Evolutionary conservation across 139 green algal species (phyloP).

Genomic region (Chlorella ohadii): DNA sequence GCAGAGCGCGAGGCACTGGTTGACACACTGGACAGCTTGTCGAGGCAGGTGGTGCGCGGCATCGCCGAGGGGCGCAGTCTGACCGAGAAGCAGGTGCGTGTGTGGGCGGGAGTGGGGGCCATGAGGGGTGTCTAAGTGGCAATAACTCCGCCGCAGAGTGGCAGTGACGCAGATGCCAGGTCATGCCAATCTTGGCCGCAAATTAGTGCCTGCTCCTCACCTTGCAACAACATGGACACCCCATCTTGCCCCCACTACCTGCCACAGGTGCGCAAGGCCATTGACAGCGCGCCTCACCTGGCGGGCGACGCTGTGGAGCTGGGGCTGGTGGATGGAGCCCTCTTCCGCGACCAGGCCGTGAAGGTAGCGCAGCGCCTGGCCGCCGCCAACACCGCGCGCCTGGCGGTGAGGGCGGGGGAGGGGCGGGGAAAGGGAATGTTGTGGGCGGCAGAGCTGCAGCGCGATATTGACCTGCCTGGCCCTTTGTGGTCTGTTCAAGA

Average conservation of each 20-base stretch:
- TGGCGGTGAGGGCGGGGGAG: background rate
- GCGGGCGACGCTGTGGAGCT: conserved; percentile 50
- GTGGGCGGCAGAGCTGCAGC: background rate
- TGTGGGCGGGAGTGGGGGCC: no score
- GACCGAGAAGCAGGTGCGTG: conserved; percentile 29
- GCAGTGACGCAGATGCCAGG: no score
- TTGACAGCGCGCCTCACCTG: conserved; percentile 81
- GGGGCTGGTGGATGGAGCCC: conserved; percentile 75
- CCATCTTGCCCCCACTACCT: background rate
- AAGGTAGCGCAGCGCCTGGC: conserved; percentile 23
- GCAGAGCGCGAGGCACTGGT: conserved; percentile 76
- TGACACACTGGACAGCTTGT: conserved; percentile 82
- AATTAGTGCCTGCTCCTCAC: background rate
- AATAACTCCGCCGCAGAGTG: no score
- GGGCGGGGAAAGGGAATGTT: background rate
- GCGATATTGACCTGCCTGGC: no score
- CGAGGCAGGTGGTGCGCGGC: conserved; percentile 66
- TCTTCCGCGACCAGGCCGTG: conserved; percentile 86
- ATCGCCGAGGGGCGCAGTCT: conserved; percentile 73
- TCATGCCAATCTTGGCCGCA: no score
- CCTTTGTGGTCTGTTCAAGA: no score
- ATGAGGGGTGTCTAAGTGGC: no score
- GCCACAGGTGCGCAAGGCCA: conserved; percentile 63
- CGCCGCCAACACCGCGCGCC: background rate
- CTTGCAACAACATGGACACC: background rate